A percentile compares a stretch with the other conserved stretches of the same genome.
Conservation (phyloP, 257 asterid species). For the Nyctanthes arbortristis region DNA sequence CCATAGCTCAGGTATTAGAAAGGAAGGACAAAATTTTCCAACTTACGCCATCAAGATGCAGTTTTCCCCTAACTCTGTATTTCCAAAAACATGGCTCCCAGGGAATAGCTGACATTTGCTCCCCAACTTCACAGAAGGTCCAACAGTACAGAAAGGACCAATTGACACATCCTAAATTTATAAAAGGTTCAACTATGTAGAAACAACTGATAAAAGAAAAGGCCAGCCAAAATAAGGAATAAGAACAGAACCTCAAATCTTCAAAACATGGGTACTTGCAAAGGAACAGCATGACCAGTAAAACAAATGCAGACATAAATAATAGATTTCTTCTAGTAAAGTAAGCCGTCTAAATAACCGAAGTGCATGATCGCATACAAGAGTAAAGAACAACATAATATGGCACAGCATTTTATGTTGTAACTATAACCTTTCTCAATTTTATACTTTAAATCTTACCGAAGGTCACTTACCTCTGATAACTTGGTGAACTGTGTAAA, state of each 20-base stretch:
- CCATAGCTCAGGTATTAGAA: not conserved
- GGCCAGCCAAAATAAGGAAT: not conserved
- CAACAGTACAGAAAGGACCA: slow-evolving; percentile 90
- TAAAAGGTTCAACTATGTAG: slow-evolving; percentile 27
- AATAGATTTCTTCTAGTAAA: not conserved
- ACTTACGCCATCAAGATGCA: slow-evolving; percentile 78
- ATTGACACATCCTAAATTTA: slow-evolving; percentile 71
- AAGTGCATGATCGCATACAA: not conserved
- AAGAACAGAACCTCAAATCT: slow-evolving; percentile 12
- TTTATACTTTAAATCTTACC: too few relatives aligned
- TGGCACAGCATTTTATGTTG: not conserved
- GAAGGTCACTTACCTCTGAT: too few relatives aligned
- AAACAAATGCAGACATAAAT: not conserved
- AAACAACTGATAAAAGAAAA: slow-evolving; percentile 17
- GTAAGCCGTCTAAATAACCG: not conserved
- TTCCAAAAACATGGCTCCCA: slow-evolving; percentile 84
- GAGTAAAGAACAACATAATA: not conserved
- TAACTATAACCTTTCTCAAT: not conserved
- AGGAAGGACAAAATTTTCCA: slow-evolving; percentile 10
- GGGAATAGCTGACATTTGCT: slow-evolving; percentile 65
- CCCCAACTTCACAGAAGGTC: slow-evolving; percentile 78
- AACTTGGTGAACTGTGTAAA: too few relatives aligned
- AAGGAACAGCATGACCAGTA: not conserved
- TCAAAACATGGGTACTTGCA: not conserved
- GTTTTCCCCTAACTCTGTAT: slow-evolving; percentile 74